Evolutionary conservation across 2,329 filamentous ascomycete genomes (phyloP).

Genomic region (Pseudocercospora macadamiae): DNA sequence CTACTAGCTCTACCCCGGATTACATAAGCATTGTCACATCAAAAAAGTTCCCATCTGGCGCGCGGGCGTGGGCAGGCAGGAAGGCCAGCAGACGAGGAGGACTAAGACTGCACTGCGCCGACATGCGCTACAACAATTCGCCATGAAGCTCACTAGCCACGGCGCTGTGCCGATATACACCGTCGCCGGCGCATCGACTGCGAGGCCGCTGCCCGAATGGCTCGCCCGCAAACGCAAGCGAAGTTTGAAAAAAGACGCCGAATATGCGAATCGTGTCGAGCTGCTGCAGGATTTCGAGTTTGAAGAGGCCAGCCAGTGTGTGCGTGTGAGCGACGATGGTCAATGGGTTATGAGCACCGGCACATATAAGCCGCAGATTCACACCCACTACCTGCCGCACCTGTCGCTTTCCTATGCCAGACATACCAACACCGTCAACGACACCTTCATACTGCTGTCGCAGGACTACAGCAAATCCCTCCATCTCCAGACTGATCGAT

Average conservation of each 20-base stretch:
- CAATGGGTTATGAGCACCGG: constrained; percentile 95
- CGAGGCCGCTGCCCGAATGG: constrained; percentile 91
- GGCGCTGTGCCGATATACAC: constrained; percentile 90
- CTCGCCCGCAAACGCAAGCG: constrained; percentile 86
- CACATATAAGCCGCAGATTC: constrained; percentile 79
- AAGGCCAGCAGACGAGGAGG: too few species aligned
- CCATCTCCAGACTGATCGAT: constrained; percentile 88
- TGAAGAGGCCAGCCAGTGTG: constrained; percentile 88
- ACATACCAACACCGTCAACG: constrained; percentile 89
- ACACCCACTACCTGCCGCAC: constrained; percentile 92
- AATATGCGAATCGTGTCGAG: constrained; percentile 92
- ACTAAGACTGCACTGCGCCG: neutral
- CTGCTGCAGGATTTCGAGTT: constrained; percentile 97
- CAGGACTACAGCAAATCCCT: constrained; percentile 92
- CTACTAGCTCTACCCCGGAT: too few species aligned
- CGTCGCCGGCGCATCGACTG: constrained; percentile 86
- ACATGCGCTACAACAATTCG: neutral
- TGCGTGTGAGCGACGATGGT: constrained; percentile 90
- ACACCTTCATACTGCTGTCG: constrained; percentile 85
- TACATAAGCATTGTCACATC: too few species aligned
- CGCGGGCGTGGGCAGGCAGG: neutral
- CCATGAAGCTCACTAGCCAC: constrained; percentile 81
- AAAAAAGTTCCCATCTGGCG: neutral
- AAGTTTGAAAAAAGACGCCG: constrained; percentile 87
- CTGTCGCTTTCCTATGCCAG: constrained; percentile 90